phyloP scores from a whole-genome alignment of 768 basidiomycete genomes.

The Mycena pura region DNA sequence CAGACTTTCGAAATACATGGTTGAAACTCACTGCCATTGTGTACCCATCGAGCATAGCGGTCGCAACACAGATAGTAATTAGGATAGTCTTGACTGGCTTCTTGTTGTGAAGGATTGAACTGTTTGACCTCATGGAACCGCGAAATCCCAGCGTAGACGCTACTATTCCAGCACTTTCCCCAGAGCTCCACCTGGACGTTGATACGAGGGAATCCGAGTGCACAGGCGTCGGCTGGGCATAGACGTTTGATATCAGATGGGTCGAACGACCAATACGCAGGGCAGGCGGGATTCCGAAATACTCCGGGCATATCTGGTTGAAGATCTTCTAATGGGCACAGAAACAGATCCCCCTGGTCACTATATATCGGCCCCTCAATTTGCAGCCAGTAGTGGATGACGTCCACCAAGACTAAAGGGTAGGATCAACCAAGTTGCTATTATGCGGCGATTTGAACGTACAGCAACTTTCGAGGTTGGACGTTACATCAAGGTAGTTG shows the following conservation, averaged over 20 bases:
- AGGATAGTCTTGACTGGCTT: background rate
- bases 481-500: background rate
- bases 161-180: background rate
- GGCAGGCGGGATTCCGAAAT: background rate
- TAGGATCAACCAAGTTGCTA: background rate
- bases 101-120: background rate
- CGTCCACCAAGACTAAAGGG: background rate
- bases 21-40: background rate
- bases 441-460: background rate
- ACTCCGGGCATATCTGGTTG: background rate
- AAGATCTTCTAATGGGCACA: background rate
- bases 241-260: background rate
- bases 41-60: background rate
- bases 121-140: background rate
- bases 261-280: constrained; percentile 3
- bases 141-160: background rate
- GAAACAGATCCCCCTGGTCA: background rate
- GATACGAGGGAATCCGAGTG: background rate
- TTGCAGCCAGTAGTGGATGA: background rate
- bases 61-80: background rate
- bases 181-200: background rate
- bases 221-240: background rate
- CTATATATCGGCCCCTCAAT: background rate
- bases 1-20: background rate
- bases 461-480: background rate